phyloP scores from a whole-genome alignment of 2,329 filamentous ascomycete genomes.

The Pyrenophora seminiperda region DNA sequence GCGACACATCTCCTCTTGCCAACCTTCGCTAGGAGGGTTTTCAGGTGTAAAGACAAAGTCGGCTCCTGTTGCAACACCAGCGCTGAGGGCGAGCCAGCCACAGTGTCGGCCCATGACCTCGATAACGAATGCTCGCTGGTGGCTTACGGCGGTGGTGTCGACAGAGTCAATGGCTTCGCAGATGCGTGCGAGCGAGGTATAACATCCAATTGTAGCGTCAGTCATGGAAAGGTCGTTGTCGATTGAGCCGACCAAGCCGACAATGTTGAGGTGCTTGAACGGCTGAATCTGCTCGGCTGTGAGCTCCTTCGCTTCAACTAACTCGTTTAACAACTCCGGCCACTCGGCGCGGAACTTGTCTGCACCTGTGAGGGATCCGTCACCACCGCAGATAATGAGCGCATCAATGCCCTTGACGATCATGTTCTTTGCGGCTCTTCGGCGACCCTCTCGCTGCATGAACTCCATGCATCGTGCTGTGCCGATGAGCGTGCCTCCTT shows the following conservation, averaged over 20 bases:
- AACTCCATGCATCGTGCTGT: constrained; percentile 93
- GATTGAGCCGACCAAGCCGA: constrained; percentile 94
- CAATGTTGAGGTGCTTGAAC: constrained; percentile 90
- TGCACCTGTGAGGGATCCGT: constrained; percentile 86
- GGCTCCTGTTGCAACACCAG: constrained; percentile 90
- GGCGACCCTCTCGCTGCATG: constrained; percentile 82
- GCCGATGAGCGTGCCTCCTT: constrained; percentile 94
- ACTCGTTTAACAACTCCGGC: constrained; percentile 83
- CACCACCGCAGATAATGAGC: constrained; percentile 94
- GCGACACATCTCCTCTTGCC: constrained; percentile 62
- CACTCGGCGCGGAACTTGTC: constrained; percentile 93
- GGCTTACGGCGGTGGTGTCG: constrained; percentile 90
- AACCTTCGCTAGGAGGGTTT: constrained; percentile 83
- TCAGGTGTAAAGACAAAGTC: constrained; percentile 98
- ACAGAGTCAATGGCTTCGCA: constrained; percentile 97
- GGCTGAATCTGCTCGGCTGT: constrained; percentile 72
- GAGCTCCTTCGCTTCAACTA: constrained; percentile 75
- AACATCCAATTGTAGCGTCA: constrained; percentile 96
- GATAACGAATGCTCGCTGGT: constrained; percentile 95
- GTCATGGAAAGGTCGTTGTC: constrained; percentile 98
- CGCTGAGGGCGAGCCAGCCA: constrained; percentile 96
- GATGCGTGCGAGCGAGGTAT: constrained; percentile 89
- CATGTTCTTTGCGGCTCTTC: constrained; percentile 92
- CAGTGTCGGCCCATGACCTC: constrained; percentile 97
- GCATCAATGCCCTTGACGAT: constrained; percentile 91